Percentiles rank a stretch among this genome's conserved stretches.
These are phyloP conservation scores for Letharia lupina DNA, from an alignment of 495 filamentous ascomycete species.

Conservation along the genomic window DNA sequence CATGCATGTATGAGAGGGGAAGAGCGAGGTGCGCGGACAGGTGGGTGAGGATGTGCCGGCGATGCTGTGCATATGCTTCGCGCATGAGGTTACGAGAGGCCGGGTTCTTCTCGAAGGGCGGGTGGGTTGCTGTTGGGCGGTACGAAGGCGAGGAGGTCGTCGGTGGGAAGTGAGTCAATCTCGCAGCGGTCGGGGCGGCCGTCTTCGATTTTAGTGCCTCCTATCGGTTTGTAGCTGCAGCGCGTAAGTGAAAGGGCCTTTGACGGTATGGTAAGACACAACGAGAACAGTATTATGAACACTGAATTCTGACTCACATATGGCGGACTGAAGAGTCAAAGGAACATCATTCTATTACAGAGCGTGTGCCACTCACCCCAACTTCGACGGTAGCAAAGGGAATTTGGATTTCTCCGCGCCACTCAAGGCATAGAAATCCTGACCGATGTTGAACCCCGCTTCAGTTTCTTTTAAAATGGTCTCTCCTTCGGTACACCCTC, in stretches of 20 bases:
- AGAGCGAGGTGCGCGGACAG: constrained; percentile 45
- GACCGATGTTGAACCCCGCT: neutral
- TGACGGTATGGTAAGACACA: neutral
- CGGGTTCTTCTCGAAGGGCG: neutral
- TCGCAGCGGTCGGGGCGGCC: constrained; percentile 12
- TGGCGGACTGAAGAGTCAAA: neutral
- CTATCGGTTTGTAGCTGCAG: constrained; percentile 11
- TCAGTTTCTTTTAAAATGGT: neutral
- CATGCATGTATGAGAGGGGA: constrained; percentile 44
- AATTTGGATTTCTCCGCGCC: constrained; percentile 1
- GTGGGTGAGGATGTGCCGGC: constrained; percentile 41
- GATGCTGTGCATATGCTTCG: constrained; percentile 38
- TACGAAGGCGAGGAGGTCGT: constrained; percentile 2
- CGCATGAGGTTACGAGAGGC: neutral
- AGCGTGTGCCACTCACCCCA: neutral
- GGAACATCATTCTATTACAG: neutral
- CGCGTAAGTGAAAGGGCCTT: neutral
- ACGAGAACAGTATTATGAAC: neutral
- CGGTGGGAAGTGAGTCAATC: neutral
- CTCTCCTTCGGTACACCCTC: neutral
- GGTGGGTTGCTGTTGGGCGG: neutral
- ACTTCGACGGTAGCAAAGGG: neutral
- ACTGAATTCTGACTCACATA: neutral
- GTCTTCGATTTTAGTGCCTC: constrained; percentile 12
- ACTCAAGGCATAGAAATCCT: neutral